Conservation (phyloP, 176 grass and related monocot genomes). For the Musa schizocarpa region DNA sequence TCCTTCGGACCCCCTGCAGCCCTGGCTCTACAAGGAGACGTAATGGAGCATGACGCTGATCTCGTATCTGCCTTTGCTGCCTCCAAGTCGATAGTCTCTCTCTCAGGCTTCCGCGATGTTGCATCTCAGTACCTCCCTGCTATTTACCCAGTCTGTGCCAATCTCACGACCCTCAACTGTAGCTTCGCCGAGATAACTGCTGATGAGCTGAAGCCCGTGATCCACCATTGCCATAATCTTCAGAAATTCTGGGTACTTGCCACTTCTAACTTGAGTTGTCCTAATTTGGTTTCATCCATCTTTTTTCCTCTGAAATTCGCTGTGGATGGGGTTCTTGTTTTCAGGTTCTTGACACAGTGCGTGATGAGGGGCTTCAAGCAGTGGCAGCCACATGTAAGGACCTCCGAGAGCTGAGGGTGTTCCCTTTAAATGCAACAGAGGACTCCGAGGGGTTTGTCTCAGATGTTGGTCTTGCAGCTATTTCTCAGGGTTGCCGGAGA, state of each 20-base stretch:
- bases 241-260: slow-evolving; percentile 9
- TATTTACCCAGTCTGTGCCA: background rate
- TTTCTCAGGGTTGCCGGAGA: slow-evolving; percentile 15
- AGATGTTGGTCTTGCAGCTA: background rate
- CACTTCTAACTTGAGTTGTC: background rate
- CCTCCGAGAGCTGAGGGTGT: slow-evolving; percentile 9
- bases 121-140: slow-evolving; percentile 1
- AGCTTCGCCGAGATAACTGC: slow-evolving; percentile 6
- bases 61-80: slow-evolving; percentile 51
- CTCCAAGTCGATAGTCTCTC: slow-evolving; percentile 49
- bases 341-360: slow-evolving; percentile 8
- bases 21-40: too few species aligned
- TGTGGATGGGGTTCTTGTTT: background rate
- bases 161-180: slow-evolving; percentile 8
- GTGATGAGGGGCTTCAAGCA: slow-evolving; percentile 12
- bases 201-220: slow-evolving; percentile 3
- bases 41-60: slow-evolving; percentile 29
- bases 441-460: slow-evolving; percentile 11
- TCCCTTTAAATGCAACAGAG: slow-evolving; percentile 4
- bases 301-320: background rate
- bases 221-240: slow-evolving; percentile 1
- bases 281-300: background rate
- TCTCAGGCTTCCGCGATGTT: slow-evolving; percentile 16
- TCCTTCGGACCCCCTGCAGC: slow-evolving; percentile 31
- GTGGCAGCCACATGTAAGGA: slow-evolving; percentile 11